phyloP scores from a whole-genome alignment of 169 alveolate species.

The Plasmodium malariae region DNA sequence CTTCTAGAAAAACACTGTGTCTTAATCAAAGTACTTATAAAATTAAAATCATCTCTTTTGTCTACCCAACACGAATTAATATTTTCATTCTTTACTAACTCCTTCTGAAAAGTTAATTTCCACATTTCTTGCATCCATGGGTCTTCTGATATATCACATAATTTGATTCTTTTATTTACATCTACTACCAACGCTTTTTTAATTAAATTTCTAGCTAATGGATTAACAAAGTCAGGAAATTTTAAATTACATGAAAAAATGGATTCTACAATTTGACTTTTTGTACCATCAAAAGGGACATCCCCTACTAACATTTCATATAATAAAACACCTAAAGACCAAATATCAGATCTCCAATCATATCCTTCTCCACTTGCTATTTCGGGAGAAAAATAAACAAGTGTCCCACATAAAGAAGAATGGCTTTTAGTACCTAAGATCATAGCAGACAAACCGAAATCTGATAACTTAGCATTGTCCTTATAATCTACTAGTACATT shows the following conservation, averaged over 20 bases:
- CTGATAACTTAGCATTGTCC: slow-evolving; percentile 77
- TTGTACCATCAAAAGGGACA: slow-evolving; percentile 90
- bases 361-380: slow-evolving; percentile 90
- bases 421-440: slow-evolving; percentile 57
- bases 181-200: slow-evolving; percentile 67
- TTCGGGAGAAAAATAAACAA: slow-evolving; percentile 94
- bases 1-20: slow-evolving; percentile 40
- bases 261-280: slow-evolving; percentile 63
- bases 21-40: slow-evolving; percentile 33
- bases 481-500: slow-evolving; percentile 79
- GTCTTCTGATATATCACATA: slow-evolving; percentile 57
- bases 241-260: slow-evolving; percentile 70
- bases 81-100: neutral
- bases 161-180: slow-evolving; percentile 56
- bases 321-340: slow-evolving; percentile 93
- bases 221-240: slow-evolving; percentile 65
- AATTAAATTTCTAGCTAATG: slow-evolving; percentile 68
- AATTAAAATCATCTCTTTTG: slow-evolving; percentile 38
- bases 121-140: slow-evolving; percentile 79
- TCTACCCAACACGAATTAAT: neutral
- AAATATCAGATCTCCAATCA: slow-evolving; percentile 90
- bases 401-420: slow-evolving; percentile 92
- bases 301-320: slow-evolving; percentile 92
- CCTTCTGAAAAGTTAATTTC: slow-evolving; percentile 64
- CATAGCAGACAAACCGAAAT: slow-evolving; percentile 79